Percentiles rank a stretch among this genome's conserved stretches.
These are phyloP conservation scores for Camellia japonica DNA, from an alignment of 148 eudicot species.

Conservation along the genomic window DNA sequence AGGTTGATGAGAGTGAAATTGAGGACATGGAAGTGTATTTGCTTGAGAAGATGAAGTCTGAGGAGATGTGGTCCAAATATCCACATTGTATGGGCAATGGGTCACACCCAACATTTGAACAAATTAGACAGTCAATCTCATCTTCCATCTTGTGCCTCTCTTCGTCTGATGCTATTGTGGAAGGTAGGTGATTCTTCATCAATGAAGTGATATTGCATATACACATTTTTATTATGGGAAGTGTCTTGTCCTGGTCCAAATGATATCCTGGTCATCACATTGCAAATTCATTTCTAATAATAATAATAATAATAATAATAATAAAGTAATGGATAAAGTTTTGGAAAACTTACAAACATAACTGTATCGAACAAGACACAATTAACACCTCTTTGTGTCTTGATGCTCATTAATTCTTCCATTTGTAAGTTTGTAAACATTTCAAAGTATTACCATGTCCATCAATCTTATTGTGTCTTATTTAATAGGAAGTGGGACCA, in stretches of 20 bases:
- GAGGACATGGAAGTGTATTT: constrained; percentile 22
- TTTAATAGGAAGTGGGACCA: too few relatives aligned
- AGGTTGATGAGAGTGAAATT: constrained; percentile 5
- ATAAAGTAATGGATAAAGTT: too few relatives aligned
- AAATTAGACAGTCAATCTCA: constrained; percentile 16
- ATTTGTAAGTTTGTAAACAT: too few relatives aligned
- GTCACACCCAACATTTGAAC: constrained; percentile 25
- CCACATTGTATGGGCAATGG: neutral
- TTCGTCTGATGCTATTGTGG: constrained; percentile 21
- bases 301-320: too few relatives aligned
- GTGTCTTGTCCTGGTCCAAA: neutral
- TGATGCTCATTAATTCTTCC: too few relatives aligned
- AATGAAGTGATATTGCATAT: too few relatives aligned
- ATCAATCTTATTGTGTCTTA: too few relatives aligned
- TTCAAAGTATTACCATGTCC: too few relatives aligned
- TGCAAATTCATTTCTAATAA: too few relatives aligned
- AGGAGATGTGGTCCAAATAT: constrained; percentile 20
- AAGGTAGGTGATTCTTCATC: constrained; percentile 12
- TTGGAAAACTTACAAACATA: too few relatives aligned
- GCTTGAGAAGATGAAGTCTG: constrained; percentile 10
- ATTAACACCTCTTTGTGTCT: too few relatives aligned
- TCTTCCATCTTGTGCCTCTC: constrained; percentile 16
- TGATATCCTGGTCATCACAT: neutral
- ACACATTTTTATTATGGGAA: neutral
- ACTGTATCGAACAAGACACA: too few relatives aligned